Evolutionary conservation across 179 eudicot genomes (phyloP), one percentile per base, ranked within the genome.

Genomic region (Corrigiola litoralis): DNA sequence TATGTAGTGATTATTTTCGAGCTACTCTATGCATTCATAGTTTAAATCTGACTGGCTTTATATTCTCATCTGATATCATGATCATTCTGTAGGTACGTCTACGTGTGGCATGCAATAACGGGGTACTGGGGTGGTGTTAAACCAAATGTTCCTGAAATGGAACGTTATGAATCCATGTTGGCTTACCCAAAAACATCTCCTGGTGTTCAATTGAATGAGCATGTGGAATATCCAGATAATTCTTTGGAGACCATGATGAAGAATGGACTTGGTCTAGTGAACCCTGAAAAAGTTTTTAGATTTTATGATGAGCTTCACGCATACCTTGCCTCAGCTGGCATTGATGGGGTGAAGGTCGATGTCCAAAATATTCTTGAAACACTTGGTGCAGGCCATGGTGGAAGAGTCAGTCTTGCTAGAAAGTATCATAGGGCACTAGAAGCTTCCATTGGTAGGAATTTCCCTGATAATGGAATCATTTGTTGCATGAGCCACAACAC

Each of bases 121-220:
- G 96, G 96, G 5, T 90, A 90, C 58, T 87, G 95, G 95, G 96
- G 96, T 37, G 91, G 96, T 52, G 86, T 90, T n/a, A 79, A 67
- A 62, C 89, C 89, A 0, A 87, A 80, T 31, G 76, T 67, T 41
- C 37, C 84, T 21, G 86, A 72, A 45, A 80, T 81, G 90, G 84
- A 76, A 29, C 87, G 80, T 56, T 89, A 86, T 49, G 90, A 80
- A 4, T 73, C 94, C 58, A 82, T 80, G 63, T 46, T 89, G 64
- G 49, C 80, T 32, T 83, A 78, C 72, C 89, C 94, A 10, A 69
- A 74, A 56, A 61, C 83, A 4, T 86, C 90, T 41, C 88, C 81
- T 0, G 89, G 96, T 36, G 84, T 86, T 63, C 71, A 83, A 58
- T 82, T 88, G 11, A 74, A 80, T 31, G 88, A 78, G 58, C 75